Conservation (phyloP, 2,329 filamentous ascomycete genomes). For the Monilinia polystroma region DNA sequence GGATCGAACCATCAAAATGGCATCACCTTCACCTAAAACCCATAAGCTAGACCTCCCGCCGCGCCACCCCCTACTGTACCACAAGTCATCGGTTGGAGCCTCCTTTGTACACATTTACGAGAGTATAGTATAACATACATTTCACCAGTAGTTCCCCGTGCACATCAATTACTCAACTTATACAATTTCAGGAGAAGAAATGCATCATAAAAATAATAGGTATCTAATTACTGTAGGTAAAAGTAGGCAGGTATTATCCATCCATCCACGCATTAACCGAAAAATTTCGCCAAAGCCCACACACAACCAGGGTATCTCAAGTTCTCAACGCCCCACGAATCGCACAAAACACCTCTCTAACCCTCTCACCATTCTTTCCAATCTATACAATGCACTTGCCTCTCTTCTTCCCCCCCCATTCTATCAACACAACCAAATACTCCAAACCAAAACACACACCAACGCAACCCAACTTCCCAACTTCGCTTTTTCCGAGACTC, state of each 20-base stretch:
- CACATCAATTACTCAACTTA: too few relatives aligned
- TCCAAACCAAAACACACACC: constrained; percentile 36
- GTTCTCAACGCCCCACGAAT: background rate
- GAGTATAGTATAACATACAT: too few relatives aligned
- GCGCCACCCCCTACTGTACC: too few relatives aligned
- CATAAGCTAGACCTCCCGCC: too few relatives aligned
- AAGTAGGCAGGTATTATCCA: constrained; percentile 1
- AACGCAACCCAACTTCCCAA: constrained; percentile 35
- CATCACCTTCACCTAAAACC: too few relatives aligned
- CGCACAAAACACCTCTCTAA: background rate
- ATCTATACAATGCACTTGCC: background rate
- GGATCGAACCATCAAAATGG: too few relatives aligned
- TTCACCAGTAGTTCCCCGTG: too few relatives aligned
- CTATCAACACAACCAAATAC: constrained; percentile 30
- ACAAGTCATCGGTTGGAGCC: too few relatives aligned
- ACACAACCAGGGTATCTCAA: constrained; percentile 17
- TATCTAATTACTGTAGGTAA: background rate
- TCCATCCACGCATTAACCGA: background rate
- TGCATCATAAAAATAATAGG: background rate
- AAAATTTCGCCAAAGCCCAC: background rate
- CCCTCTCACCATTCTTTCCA: background rate
- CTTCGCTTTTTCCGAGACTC: constrained; percentile 18
- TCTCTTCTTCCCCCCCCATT: background rate
- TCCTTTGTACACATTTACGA: too few relatives aligned
- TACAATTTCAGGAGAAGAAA: background rate